A percentile compares a stretch with the other conserved stretches of the same genome.
These are phyloP conservation scores for Globisporangium nunn DNA, from an alignment of 352 stramenopile species.

Conservation along the genomic window DNA sequence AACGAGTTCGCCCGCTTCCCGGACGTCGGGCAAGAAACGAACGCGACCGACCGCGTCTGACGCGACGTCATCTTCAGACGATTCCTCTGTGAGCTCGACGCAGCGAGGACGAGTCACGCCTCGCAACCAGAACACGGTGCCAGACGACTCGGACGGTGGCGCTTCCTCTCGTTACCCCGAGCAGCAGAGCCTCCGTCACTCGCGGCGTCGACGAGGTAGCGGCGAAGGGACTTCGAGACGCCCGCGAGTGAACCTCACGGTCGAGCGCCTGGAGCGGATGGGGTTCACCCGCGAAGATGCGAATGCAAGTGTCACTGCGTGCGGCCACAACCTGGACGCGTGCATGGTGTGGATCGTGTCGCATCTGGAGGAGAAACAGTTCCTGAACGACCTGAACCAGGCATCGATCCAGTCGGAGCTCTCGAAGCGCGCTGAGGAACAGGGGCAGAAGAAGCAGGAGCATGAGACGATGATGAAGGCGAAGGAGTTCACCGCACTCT, in stretches of 20 bases:
- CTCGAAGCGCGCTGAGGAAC: constrained; percentile 54
- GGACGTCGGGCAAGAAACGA: constrained; percentile 22
- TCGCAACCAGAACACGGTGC: constrained; percentile 4
- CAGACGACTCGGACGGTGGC: constrained; percentile 2
- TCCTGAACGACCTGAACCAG: constrained; percentile 56
- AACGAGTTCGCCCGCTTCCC: constrained; percentile 3
- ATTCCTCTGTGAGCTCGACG: background rate
- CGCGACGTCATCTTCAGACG: constrained; percentile 2
- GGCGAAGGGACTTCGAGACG: constrained; percentile 9
- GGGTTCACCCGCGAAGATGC: constrained; percentile 60
- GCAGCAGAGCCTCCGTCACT: constrained; percentile 11
- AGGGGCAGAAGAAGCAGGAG: constrained; percentile 46
- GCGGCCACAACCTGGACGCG: constrained; percentile 50
- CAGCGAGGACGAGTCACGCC: constrained; percentile 16
- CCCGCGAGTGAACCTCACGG: constrained; percentile 41
- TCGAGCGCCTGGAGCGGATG: constrained; percentile 51
- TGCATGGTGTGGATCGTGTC: constrained; percentile 82
- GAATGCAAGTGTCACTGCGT: constrained; percentile 44
- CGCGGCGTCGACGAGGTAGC: constrained; percentile 5
- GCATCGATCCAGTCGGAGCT: constrained; percentile 76
- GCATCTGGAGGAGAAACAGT: constrained; percentile 67
- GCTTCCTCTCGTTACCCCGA: background rate
- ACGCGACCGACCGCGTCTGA: constrained; percentile 11
- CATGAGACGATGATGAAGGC: constrained; percentile 40
- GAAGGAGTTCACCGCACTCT: constrained; percentile 55